phyloP scores from a whole-genome alignment of 768 basidiomycete genomes.

The Trametes meyenii region DNA sequence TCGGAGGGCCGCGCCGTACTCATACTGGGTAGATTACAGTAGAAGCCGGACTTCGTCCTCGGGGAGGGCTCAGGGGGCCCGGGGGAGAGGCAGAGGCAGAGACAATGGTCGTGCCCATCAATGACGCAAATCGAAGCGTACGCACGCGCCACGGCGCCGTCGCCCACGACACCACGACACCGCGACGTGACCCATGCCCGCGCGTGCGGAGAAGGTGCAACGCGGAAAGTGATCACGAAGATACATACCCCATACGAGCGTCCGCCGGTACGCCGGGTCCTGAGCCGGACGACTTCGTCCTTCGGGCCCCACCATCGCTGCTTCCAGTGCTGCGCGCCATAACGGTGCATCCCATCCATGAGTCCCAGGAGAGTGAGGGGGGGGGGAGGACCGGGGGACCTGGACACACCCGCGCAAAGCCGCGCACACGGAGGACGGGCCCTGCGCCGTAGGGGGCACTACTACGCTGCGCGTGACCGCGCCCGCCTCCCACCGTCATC shows the following conservation, averaged over 20 bases:
- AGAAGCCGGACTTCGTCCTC: too few relatives aligned
- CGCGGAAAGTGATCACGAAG: not conserved
- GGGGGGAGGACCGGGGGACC: not conserved
- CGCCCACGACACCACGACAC: too few relatives aligned
- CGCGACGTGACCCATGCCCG: too few relatives aligned
- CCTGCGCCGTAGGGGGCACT: not conserved
- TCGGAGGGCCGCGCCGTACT: too few relatives aligned
- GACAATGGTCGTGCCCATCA: too few relatives aligned
- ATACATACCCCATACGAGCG: not conserved
- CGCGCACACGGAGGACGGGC: constrained; percentile 16
- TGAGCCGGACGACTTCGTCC: not conserved
- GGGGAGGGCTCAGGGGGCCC: too few relatives aligned
- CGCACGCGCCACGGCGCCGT: too few relatives aligned
- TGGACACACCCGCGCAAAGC: constrained; percentile 15
- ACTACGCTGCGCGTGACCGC: not conserved
- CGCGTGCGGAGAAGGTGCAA: not conserved
- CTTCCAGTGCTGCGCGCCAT: not conserved
- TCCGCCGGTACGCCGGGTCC: not conserved
- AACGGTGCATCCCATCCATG: not conserved
- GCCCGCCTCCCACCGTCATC: not conserved
- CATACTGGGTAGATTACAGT: too few relatives aligned
- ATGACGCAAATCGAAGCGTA: too few relatives aligned
- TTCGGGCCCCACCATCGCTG: not conserved
- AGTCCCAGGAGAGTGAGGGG: not conserved
- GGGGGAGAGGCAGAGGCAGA: too few relatives aligned